Evolutionary conservation across 2,329 filamentous ascomycete genomes (phyloP), one percentile per base, ranked within the genome.

Genomic region (Sarocladiaceae sp.): DNA sequence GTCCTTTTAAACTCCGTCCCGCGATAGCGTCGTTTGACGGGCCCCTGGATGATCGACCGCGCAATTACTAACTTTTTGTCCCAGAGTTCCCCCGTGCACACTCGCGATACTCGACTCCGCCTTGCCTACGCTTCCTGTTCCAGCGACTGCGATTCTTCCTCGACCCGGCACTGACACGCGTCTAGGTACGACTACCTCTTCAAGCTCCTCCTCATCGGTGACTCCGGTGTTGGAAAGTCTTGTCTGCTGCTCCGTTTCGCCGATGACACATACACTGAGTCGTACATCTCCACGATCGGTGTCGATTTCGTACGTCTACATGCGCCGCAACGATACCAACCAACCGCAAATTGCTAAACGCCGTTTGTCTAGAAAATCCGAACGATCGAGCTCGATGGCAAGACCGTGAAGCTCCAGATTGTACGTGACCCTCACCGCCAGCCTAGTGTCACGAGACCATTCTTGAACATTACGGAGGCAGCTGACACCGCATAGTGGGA

Each of bases 181-280:
- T 52, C 51, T 69, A 97, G 94, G 94, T 99, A 99, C 88, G 94
- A 99, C 74, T 99, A 99, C 75, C 91, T 99, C 69, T 99, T 99
- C 86, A 99, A 99, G 86, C 91, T 99, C 62, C 90, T 99, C 75
- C 93, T 99, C 80, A 99, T 99, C 85, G 94, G 94, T 76, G 94
- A 99, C 74, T 99, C 94, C 73, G 94, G 94, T 85, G 94, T 99
- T 68, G 94, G 94, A 87, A 99, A 99, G 87, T 99, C 94, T 69
- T 99, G 94, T 77, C 74, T 99, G 78, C 82, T 99, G 63, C 82
- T 99, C 70, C 91, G 94, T 78, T 99, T 99, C 70, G 94, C 94
- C 69, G 94, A 97, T 71, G 92, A 97, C 69, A 97, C 94, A 73
- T 99, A 97, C 80, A 99, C 94, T 56, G 94, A 97, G 79, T 96